Evolutionary conservation across 306 rosid genomes (phyloP).

Genomic region (Dryas alaskensis): DNA sequence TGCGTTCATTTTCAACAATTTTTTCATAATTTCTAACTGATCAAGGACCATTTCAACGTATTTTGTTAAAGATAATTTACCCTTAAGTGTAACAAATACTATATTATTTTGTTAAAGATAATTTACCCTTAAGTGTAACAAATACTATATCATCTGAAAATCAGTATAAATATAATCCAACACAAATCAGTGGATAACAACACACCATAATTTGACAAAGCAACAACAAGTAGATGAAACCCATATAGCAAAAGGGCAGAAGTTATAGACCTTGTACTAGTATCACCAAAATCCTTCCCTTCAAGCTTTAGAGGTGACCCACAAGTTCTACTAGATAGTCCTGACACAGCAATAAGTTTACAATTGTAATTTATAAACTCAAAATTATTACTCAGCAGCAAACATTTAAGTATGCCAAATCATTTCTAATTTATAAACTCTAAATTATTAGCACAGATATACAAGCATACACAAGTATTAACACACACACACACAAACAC

Average conservation of each 20-base stretch:
- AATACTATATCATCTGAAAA: background rate
- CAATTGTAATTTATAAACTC: background rate
- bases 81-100: background rate
- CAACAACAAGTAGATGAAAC: background rate
- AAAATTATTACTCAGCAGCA: background rate
- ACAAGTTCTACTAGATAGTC: conserved; percentile 53
- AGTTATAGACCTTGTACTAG: conserved; percentile 55
- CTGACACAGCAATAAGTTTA: conserved; percentile 42
- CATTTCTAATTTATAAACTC: background rate
- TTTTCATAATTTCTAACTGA: background rate
- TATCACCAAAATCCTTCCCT: conserved; percentile 46
- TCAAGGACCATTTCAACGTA: background rate
- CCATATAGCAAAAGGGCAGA: conserved; percentile 20
- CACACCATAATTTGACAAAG: background rate
- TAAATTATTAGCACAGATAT: background rate
- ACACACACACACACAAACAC: background rate
- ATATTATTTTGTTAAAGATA: background rate
- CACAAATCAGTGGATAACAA: background rate
- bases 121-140: background rate
- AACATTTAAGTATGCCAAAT: background rate
- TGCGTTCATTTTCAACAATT: background rate
- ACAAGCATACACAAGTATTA: background rate
- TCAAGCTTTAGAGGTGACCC: conserved; percentile 46
- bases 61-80: background rate
- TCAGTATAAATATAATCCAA: background rate